Evolutionary conservation across 2,329 filamentous ascomycete species (phyloP).

Genomic region (Penicillium frequentans): DNA sequence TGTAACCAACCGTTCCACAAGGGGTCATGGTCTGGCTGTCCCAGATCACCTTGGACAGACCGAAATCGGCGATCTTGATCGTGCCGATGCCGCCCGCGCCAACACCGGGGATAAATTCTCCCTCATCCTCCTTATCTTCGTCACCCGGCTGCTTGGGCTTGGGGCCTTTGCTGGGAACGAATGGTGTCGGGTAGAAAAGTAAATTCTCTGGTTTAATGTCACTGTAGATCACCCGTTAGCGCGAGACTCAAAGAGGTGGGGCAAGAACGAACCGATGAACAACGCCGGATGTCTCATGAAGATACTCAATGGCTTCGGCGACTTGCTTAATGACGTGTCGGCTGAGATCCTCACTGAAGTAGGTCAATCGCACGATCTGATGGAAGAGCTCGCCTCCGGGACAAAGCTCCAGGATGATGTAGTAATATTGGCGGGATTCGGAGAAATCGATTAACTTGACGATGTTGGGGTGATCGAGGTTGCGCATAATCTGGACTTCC

Average conservation of each 20-base stretch:
- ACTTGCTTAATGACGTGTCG: slow-evolving; percentile 94
- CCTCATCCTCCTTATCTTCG: slow-evolving; percentile 96
- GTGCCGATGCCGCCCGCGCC: slow-evolving; percentile 87
- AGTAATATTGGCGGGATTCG: slow-evolving; percentile 94
- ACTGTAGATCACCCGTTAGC: slow-evolving; percentile 19
- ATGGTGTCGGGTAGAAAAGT: slow-evolving; percentile 82
- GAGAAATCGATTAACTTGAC: slow-evolving; percentile 91
- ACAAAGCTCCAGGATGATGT: slow-evolving; percentile 92
- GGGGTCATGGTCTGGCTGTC: slow-evolving; percentile 98
- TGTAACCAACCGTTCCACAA: slow-evolving; percentile 98
- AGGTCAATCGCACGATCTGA: slow-evolving; percentile 95
- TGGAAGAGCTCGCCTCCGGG: slow-evolving; percentile 97
- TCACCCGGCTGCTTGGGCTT: slow-evolving; percentile 83
- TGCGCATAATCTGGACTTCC: slow-evolving; percentile 98
- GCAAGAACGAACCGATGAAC: slow-evolving; percentile 77
- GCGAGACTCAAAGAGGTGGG: neutral
- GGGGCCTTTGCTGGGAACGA: slow-evolving; percentile 75
- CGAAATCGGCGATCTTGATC: slow-evolving; percentile 98
- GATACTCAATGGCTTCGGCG: slow-evolving; percentile 87
- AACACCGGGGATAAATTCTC: slow-evolving; percentile 79
- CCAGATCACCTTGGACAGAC: slow-evolving; percentile 97
- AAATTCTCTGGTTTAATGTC: slow-evolving; percentile 96
- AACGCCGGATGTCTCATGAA: slow-evolving; percentile 92
- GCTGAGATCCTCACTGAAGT: slow-evolving; percentile 94
- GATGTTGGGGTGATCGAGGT: slow-evolving; percentile 94